Base-by-base conservation (phyloP, 345 rosid genomes). In the Sonneratia caseolaris region DNA sequence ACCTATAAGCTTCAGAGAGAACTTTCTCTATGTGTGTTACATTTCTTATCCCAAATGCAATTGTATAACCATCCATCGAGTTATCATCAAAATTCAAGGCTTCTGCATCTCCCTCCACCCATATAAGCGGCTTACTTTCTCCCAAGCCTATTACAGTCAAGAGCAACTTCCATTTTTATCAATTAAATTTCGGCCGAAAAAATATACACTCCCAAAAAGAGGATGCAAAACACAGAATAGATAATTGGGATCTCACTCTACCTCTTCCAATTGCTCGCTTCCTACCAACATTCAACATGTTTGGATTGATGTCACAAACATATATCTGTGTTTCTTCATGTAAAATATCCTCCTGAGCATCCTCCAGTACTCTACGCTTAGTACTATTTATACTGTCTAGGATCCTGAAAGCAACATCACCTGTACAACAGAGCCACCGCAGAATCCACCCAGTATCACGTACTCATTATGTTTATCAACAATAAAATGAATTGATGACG, bases 1-100 rank as follows among this genome's bases (percentile, higher is more conserved):
- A 86, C 95, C 95, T 84, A 72, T 90, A 82, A 68, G 97, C 99
- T 82, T 95, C 99, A 40, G 91, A 81, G 5, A 95, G 94, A 77
- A 77, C 94, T 81, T 90, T 95, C 80, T 92, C 99, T 37, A 95
- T 89, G 82, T 90, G 98, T 7, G 99, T 95, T 49, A 92, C 99
- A 82, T 95, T 95, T 80, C 99, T 87, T 59, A 95, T 95, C 68
- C 99, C 99, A 84, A 95, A 95, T 68, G 99, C 99, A 77, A 95
- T 86, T 51, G 98, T 89, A 83, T 90, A 95, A 64, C 96, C 92
- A 82, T 95, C 98, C 99, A 95, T 86, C 55, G 92, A 84, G 76
- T 82, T 76, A 72, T 90, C 87, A 71, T 74, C 82, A 70, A 95
- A 95, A 77, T 79, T 82, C 84, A 95, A 77, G 71, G 89, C 89